Conservation (phyloP, 768 basidiomycete genomes). For the Tephrocybe sp. region DNA sequence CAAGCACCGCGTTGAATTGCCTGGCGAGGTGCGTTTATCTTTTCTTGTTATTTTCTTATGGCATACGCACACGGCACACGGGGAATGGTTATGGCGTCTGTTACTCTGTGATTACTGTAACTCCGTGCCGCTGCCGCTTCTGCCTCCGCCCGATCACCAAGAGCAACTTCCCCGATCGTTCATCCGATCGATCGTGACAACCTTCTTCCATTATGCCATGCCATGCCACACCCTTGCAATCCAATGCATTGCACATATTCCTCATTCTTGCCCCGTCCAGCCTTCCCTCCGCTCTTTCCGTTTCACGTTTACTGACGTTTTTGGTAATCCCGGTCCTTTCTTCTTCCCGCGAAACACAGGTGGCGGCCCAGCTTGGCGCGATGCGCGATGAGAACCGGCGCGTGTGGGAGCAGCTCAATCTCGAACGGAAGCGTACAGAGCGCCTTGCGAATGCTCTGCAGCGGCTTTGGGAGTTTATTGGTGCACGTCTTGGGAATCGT, state of each 20-base stretch:
- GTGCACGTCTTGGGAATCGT: constrained; percentile 53
- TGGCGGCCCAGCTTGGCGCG: constrained; percentile 58
- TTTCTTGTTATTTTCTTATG: background rate
- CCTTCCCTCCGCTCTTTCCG: background rate
- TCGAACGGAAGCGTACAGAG: constrained; percentile 61
- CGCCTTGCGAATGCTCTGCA: constrained; percentile 57
- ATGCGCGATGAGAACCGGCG: constrained; percentile 73
- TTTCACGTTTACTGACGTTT: constrained; percentile 3
- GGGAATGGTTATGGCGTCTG: too few relatives aligned
- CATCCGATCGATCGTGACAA: constrained; percentile 3
- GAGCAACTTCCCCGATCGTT: background rate
- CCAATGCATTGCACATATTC: constrained; percentile 8
- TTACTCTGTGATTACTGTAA: background rate
- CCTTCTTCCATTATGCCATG: background rate
- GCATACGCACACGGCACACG: too few relatives aligned
- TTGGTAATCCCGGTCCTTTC: background rate
- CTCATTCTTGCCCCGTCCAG: too few relatives aligned
- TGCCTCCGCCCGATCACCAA: background rate
- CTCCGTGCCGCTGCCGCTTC: background rate
- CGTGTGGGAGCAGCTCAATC: constrained; percentile 52
- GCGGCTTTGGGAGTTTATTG: constrained; percentile 60
- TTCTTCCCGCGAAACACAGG: constrained; percentile 26
- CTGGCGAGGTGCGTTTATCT: constrained; percentile 61
- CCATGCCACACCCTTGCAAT: background rate
- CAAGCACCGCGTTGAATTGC: constrained; percentile 74